Base-by-base conservation (phyloP, 2,329 filamentous ascomycete genomes). In the Alternaria postmessia region DNA sequence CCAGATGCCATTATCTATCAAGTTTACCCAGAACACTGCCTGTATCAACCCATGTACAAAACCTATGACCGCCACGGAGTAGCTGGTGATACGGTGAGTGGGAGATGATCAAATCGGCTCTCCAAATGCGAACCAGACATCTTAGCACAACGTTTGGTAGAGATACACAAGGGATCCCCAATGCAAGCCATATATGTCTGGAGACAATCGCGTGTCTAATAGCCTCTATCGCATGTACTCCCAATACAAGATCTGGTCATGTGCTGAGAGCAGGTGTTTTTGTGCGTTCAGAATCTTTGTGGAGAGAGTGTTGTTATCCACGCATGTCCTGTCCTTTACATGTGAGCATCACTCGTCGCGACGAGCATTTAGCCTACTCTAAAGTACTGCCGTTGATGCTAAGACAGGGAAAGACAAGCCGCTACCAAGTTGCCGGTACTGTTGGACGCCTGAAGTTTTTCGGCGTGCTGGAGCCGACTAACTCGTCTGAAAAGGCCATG, bases 341-440 rank as follows among this genome's bases (percentile, higher is more conserved):
- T n/a, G 26, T 34, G 44, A 28, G 44, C 32, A 48, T 28, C 20
- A 48, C 30, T 32, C 18, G 3, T 14, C 18, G 18, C 30, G 46
- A 48, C 18, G 30, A 36, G 34, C 12, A 48, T n/a, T 48, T 48
- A 48, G 46, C 18, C 32, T 36, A 26, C 30, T 36, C 46, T 26
- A 38, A 36, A 26, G 20, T 38, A 36, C 46, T 49, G 46, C 46
- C 32, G 46, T 36, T 49, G 46, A 49, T 49, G 24, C 30, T 49
- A 49, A 26, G 46, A 36, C 46, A 20, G 46, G 39, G 46, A 26
- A 49, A 36, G 46, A 38, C 46, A 49, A 38, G 46, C 34, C 32
- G 46, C 20, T 49, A 49, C 46, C 46, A 49, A 16, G 14, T 8
- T 26, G 20, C 32, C 46, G 46, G 46, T 38, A 49, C 14, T 36